Evolutionary conservation across 2,329 filamentous ascomycete species (phyloP).

Genomic region (Atkinsonella hypoxylon): DNA sequence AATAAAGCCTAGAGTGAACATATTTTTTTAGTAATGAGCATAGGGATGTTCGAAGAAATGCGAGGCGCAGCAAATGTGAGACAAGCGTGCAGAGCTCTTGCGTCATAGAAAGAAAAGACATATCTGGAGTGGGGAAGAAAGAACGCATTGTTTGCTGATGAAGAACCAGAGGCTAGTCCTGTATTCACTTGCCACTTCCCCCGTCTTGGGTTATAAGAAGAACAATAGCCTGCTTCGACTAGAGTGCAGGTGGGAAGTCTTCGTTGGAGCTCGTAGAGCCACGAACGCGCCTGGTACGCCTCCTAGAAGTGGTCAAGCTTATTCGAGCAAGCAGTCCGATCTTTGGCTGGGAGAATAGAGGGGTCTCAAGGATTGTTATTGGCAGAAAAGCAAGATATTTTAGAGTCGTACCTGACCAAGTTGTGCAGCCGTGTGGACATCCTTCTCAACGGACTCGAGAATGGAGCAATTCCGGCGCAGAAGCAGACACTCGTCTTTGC

Average conservation of each 20-base stretch:
- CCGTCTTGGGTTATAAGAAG: too few relatives aligned
- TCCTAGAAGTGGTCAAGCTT: too few relatives aligned
- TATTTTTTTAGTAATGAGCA: constrained; percentile 60
- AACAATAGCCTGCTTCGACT: too few relatives aligned
- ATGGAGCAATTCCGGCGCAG: constrained; percentile 69
- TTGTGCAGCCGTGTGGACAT: constrained; percentile 75
- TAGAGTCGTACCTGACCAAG: constrained; percentile 70
- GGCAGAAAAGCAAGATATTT: neutral
- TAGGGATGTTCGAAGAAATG: constrained; percentile 5
- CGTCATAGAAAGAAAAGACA: neutral
- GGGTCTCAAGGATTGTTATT: too few relatives aligned
- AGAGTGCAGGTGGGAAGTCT: too few relatives aligned
- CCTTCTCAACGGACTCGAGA: constrained; percentile 71
- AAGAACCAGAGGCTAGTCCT: neutral
- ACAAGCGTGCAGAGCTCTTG: neutral
- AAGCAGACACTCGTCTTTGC: constrained; percentile 64
- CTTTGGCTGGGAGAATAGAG: too few relatives aligned
- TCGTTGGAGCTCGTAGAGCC: too few relatives aligned
- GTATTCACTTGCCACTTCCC: too few relatives aligned
- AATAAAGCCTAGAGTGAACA: constrained; percentile 68
- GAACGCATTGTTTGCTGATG: neutral
- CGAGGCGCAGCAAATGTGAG: neutral
- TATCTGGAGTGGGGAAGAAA: too few relatives aligned
- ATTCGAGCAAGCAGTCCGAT: too few relatives aligned
- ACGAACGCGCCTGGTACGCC: too few relatives aligned